Percentiles rank a stretch among this genome's conserved stretches.
Evolutionary conservation across 805 yeast species (phyloP).

Genomic region (Saccharomyces mikatae): DNA sequence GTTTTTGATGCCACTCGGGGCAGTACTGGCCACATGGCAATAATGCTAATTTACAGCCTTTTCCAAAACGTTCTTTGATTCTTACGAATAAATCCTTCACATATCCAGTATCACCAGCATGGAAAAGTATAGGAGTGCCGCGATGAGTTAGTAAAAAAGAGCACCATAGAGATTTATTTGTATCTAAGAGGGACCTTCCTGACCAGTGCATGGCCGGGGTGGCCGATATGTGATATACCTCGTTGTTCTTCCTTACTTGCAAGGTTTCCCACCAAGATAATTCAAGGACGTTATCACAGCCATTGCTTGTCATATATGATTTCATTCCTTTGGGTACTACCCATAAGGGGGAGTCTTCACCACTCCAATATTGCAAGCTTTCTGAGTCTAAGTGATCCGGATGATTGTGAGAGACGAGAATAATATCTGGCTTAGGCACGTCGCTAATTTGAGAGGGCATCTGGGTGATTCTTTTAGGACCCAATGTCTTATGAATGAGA

Average conservation of each 20-base stretch:
- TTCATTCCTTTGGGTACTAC: slow-evolving; percentile 79
- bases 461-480: slow-evolving; percentile 80
- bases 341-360: slow-evolving; percentile 48
- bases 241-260: slow-evolving; percentile 34
- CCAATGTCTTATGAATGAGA: slow-evolving; percentile 53
- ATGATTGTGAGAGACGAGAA: slow-evolving; percentile 85
- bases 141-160: slow-evolving; percentile 66
- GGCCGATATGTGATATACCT: slow-evolving; percentile 71
- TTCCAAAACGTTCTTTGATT: slow-evolving; percentile 58
- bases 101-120: slow-evolving; percentile 94
- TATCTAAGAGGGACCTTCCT: slow-evolving; percentile 72
- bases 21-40: slow-evolving; percentile 93
- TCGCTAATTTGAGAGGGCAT: slow-evolving; percentile 60
- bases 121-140: slow-evolving; percentile 68
- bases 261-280: slow-evolving; percentile 89
- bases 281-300: slow-evolving; percentile 58
- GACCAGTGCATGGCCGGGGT: slow-evolving; percentile 98
- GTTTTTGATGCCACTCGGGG: slow-evolving; percentile 89
- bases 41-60: slow-evolving; percentile 54
- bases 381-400: slow-evolving; percentile 85
- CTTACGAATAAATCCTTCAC: slow-evolving; percentile 60
- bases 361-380: slow-evolving; percentile 36
- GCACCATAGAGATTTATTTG: slow-evolving; percentile 82
- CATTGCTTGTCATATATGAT: slow-evolving; percentile 47
- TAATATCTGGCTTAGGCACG: slow-evolving; percentile 60